A percentile compares a stretch with the other conserved stretches of the same genome.
These are phyloP conservation scores for Orobanche coerulescens DNA, from an alignment of 257 asterid genomes.

Conservation along the genomic window DNA sequence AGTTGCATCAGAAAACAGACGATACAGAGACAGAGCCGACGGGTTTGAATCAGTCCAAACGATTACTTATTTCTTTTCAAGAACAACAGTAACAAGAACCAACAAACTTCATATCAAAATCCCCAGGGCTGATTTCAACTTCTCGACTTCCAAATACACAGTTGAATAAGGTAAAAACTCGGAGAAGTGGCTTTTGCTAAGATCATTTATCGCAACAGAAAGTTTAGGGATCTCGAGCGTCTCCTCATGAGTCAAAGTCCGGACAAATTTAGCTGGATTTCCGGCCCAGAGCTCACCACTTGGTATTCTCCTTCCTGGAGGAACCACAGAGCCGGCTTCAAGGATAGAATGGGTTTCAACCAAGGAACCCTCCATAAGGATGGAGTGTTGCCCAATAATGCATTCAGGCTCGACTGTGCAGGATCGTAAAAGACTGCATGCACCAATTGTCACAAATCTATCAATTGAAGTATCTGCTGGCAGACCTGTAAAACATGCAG, in stretches of 20 bases:
- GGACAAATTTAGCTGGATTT: conserved; percentile 86
- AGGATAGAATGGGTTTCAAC: conserved; percentile 88
- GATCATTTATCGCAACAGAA: conserved; percentile 77
- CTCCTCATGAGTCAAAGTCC: conserved; percentile 81
- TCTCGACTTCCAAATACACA: conserved; percentile 89
- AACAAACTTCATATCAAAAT: conserved; percentile 48
- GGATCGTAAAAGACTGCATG: conserved; percentile 74
- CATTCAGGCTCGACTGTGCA: conserved; percentile 94
- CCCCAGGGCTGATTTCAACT: conserved; percentile 70
- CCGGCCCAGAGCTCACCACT: conserved; percentile 96
- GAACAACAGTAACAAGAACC: not conserved
- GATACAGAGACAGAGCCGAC: not conserved
- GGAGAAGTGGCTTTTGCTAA: conserved; percentile 55
- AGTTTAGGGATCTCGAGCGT: conserved; percentile 82
- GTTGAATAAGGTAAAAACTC: conserved; percentile 92
- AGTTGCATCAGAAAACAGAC: conserved; percentile 11
- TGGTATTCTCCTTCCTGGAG: conserved; percentile 95
- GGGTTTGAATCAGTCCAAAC: conserved; percentile 11
- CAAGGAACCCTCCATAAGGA: conserved; percentile 92
- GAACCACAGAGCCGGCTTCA: conserved; percentile 90
- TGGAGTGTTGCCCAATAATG: conserved; percentile 88
- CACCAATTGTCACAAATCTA: conserved; percentile 84
- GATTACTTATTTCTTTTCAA: conserved; percentile 27
- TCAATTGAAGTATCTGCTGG: conserved; percentile 87
- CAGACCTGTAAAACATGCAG: conserved; percentile 45